Base-by-base conservation (phyloP, 345 rosid species). In the Acer negundo region DNA sequence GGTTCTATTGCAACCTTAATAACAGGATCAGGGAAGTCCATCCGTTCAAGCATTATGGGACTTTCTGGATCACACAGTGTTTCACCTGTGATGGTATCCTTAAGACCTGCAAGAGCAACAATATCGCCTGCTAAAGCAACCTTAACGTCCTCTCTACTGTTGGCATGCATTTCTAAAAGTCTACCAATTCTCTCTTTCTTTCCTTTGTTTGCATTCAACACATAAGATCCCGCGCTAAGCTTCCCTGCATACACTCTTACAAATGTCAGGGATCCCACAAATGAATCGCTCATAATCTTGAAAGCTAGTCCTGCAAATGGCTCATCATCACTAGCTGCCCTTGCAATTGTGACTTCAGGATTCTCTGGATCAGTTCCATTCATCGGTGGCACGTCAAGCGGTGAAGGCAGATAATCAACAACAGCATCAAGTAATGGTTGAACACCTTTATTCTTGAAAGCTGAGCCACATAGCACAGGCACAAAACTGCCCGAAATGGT, bases 1-100 rank as follows among this genome's bases (percentile, higher is more conserved):
- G 99, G 98, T 82, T 96, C 99, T 72, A 96, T 96, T 7, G 98
- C 98, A 59, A 96, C 95, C 89, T 96, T 96, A 73, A 96, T 96
- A 70, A 96, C 99, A 28, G 97, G 98, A 85, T 96, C 97, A 20
- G 98, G 99, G 89, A 96, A 96, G 85, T 93, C 98, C 99, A 95
- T 95, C 62, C 96, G 85, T 81, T 95, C 98, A 53, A 95, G 99
- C 62, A 93, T 86, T 53, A 95, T 80, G 0, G 95, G 97, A 80
- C 79, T 80, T 53, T 93, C 97, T 6, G 97, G 82, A 75, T 93
- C 97, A 69, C 89, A 83, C 16, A 93, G 84, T 11, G 99, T 95
- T 85, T 95, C 97, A 24, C 98, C 99, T 1, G 98, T 93, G 80
- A 93, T 73, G 26, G 97, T 95, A 75, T 90, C 97, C 80, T 95